Evolutionary conservation across 441 rosid species (phyloP).

Genomic region (Croton laevigatus): DNA sequence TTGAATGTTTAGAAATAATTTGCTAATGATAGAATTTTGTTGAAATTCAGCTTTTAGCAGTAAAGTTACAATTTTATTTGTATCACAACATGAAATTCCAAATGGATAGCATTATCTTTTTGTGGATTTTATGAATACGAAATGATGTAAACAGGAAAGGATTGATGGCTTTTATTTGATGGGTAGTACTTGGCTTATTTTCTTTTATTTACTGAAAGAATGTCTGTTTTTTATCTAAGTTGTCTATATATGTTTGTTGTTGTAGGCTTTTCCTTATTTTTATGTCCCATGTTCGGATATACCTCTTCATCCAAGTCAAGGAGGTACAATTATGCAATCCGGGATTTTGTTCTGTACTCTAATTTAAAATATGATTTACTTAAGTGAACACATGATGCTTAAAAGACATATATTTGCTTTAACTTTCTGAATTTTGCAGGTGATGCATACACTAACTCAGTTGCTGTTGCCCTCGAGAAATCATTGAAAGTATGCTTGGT

Average conservation of each 20-base stretch:
- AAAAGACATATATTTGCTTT: neutral
- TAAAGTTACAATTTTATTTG: too few species aligned
- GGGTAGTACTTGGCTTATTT: too few species aligned
- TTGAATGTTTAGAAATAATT: too few species aligned
- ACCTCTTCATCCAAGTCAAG: slow-evolving; percentile 35
- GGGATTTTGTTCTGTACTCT: slow-evolving; percentile 1
- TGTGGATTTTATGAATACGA: too few species aligned
- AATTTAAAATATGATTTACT: neutral
- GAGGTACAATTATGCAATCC: slow-evolving; percentile 42
- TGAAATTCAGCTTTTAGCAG: too few species aligned
- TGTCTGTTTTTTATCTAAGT: neutral
- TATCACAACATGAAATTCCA: too few species aligned
- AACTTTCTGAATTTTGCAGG: slow-evolving; percentile 37
- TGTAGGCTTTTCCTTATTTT: slow-evolving; percentile 87
- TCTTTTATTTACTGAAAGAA: too few species aligned
- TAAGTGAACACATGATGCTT: neutral
- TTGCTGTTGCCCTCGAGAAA: slow-evolving; percentile 72
- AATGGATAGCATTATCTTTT: too few species aligned
- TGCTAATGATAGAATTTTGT: too few species aligned
- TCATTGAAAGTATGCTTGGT: slow-evolving; percentile 66
- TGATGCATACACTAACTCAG: slow-evolving; percentile 43
- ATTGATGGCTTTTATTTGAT: too few species aligned
- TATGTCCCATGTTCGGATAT: slow-evolving; percentile 77
- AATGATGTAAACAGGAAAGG: too few species aligned
- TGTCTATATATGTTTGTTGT: slow-evolving; percentile 16